phyloP scores from a whole-genome alignment of 2,329 filamentous ascomycete genomes.

The Davidsoniella eucalypti region DNA sequence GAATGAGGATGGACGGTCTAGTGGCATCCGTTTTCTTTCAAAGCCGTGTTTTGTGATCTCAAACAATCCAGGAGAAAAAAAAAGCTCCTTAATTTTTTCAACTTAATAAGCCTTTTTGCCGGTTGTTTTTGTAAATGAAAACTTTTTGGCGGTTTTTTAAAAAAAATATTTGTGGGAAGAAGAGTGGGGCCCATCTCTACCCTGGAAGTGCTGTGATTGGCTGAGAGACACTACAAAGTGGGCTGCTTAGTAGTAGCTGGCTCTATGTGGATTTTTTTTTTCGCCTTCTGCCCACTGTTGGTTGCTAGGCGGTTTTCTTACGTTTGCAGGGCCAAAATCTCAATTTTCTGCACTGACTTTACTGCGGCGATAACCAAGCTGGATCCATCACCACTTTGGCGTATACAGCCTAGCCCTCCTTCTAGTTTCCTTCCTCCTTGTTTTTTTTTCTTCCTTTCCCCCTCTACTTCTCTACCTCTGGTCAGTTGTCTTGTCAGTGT shows the following conservation, averaged over 20 bases:
- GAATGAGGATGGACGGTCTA: too few species aligned
- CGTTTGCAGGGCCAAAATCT: background rate
- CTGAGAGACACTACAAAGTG: background rate
- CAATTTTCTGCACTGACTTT: background rate
- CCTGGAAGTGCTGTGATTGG: too few species aligned
- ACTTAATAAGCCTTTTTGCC: too few species aligned
- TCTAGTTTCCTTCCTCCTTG: conserved; percentile 6
- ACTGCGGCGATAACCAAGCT: background rate
- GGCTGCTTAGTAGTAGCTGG: background rate
- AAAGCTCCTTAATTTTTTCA: too few species aligned
- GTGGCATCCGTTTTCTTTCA: too few species aligned
- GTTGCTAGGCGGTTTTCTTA: conserved; percentile 2
- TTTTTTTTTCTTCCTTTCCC: conserved; percentile 11
- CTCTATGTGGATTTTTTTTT: background rate
- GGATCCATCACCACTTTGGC: background rate
- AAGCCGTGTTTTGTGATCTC: too few species aligned
- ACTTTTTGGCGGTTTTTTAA: too few species aligned
- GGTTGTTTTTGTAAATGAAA: too few species aligned
- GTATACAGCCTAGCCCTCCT: background rate
- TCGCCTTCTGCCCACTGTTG: background rate
- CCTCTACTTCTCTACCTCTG: conserved; percentile 9
- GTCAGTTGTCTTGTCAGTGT: conserved; percentile 15
- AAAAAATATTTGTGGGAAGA: background rate
- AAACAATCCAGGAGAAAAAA: too few species aligned
- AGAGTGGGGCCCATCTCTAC: background rate